Evolutionary conservation across 192 early-diverging fungal species (phyloP).

Genomic region (Backusella sp.): DNA sequence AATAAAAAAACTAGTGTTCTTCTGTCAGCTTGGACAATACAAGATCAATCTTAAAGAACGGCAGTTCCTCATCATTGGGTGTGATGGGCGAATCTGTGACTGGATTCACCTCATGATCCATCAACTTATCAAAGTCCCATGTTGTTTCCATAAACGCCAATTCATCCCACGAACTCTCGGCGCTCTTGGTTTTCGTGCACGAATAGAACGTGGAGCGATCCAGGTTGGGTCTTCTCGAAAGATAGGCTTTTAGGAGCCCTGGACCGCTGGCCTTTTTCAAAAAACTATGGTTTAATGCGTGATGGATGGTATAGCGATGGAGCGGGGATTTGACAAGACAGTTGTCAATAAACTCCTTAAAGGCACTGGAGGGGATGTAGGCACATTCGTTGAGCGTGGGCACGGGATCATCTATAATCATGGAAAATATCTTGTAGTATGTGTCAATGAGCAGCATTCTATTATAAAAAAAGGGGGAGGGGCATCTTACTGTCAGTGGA

Average conservation of each 20-base stretch:
- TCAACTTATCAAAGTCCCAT: conserved; percentile 1
- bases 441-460: neutral
- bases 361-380: neutral
- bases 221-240: conserved; percentile 4
- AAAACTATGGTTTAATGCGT: conserved; percentile 23
- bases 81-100: conserved; percentile 21
- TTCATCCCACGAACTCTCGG: neutral
- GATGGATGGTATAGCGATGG: neutral
- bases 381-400: conserved; percentile 7
- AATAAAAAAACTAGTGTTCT: neutral
- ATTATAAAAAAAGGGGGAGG: too few species aligned
- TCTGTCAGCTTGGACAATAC: neutral
- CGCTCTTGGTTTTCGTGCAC: neutral
- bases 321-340: conserved; percentile 23
- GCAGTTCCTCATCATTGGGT: conserved; percentile 6
- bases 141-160: conserved; percentile 9
- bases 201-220: neutral
- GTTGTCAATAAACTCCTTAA: conserved; percentile 19
- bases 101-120: neutral
- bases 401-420: conserved; percentile 15
- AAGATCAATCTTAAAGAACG: neutral
- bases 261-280: conserved; percentile 10
- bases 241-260: neutral
- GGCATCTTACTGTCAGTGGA: conserved; percentile 22
- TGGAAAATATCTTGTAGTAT: conserved; percentile 21